Evolutionary conservation across 139 green algal species (phyloP), one percentile per base, ranked within the genome.

Genomic region (Tetradesmus lagerheimii): DNA sequence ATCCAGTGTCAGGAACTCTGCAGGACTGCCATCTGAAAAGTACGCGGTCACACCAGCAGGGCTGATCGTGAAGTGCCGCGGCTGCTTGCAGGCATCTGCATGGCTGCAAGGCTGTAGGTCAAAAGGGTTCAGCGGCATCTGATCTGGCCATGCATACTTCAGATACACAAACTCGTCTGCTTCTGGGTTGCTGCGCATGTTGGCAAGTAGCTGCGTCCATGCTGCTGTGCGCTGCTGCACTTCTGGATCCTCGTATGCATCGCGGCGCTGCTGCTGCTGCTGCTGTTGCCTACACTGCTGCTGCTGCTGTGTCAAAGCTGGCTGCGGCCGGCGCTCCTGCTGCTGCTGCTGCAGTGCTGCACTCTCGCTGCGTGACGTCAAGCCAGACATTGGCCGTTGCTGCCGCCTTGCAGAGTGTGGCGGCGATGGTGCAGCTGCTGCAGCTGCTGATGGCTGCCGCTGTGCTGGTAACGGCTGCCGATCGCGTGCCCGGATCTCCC

Each of bases 11-110:
- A 86, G 84, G 90, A 97, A 97, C 11, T 96, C 95, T 8, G 92
- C 88, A 35, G 39, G 29, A 16, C 77, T 75, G 25, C 47, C 53
- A 34, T 83, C 77, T 20, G 38, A 64, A 41, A 90, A 91, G 37
- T 92, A 94, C 71, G 93, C 92, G 0, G 95, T 97, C 18, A 97
- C 93, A 31, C 95, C 95, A 45, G 89, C 74, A 20, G 83, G 80
- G 43, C 87, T 93, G 87, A 95, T 95, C 14, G 94, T 97, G 92
- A 91, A 95, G 91, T 95, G 95, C 29, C 78, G 25, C 41, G 41
- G 15, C 38, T 57, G 50, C 18, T 57, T 50, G 23, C 53, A 35
- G 47, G 62, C 50, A 0, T 77, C 85, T 18, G 62, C 38, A 82
- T 79, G 89, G 45, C 34, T 66, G 78, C 82, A 62, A 5, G 67